Evolutionary conservation across 257 asterid species (phyloP).

Genomic region (Salvia miltiorrhiza): DNA sequence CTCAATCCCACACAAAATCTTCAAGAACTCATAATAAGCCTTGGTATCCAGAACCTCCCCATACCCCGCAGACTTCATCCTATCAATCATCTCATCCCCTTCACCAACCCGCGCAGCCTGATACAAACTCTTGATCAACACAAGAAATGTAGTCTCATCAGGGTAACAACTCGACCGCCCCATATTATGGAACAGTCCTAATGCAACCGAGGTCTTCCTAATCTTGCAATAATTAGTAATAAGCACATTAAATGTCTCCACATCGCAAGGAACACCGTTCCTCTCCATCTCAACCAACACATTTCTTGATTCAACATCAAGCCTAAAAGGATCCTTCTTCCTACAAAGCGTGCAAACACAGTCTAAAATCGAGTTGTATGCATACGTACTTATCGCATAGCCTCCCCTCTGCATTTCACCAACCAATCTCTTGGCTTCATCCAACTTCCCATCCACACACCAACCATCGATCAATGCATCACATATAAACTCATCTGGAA

Average conservation of each 20-base stretch:
- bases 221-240: conserved; percentile 76
- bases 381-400: conserved; percentile 55
- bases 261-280: conserved; percentile 77
- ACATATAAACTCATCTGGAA: conserved; percentile 78
- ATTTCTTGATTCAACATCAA: conserved; percentile 47
- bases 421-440: conserved; percentile 67
- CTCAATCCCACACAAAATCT: conserved; percentile 82
- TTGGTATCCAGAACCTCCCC: conserved; percentile 63
- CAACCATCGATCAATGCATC: conserved; percentile 74
- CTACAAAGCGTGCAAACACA: conserved; percentile 88
- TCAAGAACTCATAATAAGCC: conserved; percentile 69
- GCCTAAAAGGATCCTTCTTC: conserved; percentile 76
- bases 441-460: conserved; percentile 82
- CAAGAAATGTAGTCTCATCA: conserved; percentile 55
- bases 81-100: conserved; percentile 95
- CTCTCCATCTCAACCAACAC: conserved; percentile 79
- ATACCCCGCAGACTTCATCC: conserved; percentile 86
- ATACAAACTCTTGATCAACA: conserved; percentile 74
- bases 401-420: conserved; percentile 92
- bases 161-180: conserved; percentile 85
- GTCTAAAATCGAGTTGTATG: conserved; percentile 73
- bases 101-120: conserved; percentile 87
- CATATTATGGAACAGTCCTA: conserved; percentile 58
- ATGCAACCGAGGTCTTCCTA: conserved; percentile 67
- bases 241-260: conserved; percentile 81